phyloP scores from a whole-genome alignment of 2,329 filamentous ascomycete species.

The Neofusicoccum kwambonambiense region DNA sequence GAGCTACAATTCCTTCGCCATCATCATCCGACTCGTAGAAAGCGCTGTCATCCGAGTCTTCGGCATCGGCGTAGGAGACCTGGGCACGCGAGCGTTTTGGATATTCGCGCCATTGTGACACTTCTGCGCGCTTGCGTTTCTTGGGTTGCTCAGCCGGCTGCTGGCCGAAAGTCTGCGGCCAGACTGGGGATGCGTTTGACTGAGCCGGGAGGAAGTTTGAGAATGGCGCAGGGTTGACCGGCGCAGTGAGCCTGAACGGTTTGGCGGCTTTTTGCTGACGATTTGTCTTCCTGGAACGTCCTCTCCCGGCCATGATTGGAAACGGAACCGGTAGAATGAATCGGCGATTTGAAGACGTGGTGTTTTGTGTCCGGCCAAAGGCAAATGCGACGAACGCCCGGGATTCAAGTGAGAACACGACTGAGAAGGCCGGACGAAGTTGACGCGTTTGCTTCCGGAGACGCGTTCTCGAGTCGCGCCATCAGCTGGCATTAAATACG shows the following conservation, averaged over 20 bases:
- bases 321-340: no score
- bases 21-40: slow-evolving; percentile 1
- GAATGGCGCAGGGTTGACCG: not conserved
- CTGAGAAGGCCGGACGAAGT: not conserved
- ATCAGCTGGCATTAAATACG: not conserved
- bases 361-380: no score
- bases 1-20: not conserved
- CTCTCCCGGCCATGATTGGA: not conserved
- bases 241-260: not conserved
- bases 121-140: not conserved
- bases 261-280: not conserved
- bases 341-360: no score
- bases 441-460: not conserved
- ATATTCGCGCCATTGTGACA: not conserved
- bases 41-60: not conserved
- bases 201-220: not conserved
- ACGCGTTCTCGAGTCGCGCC: not conserved
- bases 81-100: not conserved
- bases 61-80: not conserved
- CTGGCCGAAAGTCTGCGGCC: not conserved
- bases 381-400: no score
- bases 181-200: not conserved
- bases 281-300: not conserved
- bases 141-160: not conserved
- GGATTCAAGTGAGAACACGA: no score